Base-by-base conservation (phyloP, 192 early-diverging fungal genomes). In the Phlyctochytrium bullatum region DNA sequence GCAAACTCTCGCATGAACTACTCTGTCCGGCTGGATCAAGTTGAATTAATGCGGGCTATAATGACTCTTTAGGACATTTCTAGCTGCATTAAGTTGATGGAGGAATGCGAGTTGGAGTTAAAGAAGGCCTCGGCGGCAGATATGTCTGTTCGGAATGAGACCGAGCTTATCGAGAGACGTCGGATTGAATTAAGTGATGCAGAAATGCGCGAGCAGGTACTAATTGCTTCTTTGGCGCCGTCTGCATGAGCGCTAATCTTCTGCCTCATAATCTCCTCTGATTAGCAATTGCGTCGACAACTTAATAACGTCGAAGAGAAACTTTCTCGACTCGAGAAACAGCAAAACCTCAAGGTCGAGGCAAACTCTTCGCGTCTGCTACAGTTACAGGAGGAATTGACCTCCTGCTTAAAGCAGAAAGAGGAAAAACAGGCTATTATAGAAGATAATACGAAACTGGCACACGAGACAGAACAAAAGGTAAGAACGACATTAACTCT, bases 101-200 rank as follows among this genome's bases (percentile, higher is more conserved):
- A 78, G 31, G 87, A 91, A n/a, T 86, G 85, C 61, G 80, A 90
- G 62, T 73, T 68, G 0, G 78, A 82, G 61, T 76, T 77, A 30
- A 73, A 77, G 4, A 73, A 79, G 51, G 78, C 78, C 2, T 77
- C 85, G 34, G 80, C 81, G 29, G 73, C 76, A 10, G n/a, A 53
- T n/a, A 23, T 40, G 2, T 70, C 69, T 23, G 64, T 78, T 24
- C 31, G 51, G 12, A 50, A 30, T 14, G 77, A 80, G 29, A 68
- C 73, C 33, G 82, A 87, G 36, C 66, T 71, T 27, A 61, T 81
- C 27, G 80, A 81, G 40, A 64, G 67, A 27, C 64, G 66, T 60
- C 67, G 71, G 20, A 28, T 69, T 2, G 77, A 81, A 47, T 34
- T 74, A 14, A 61, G 65, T 10, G 81, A 83, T 23, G 36, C 75